Conservation (phyloP, 371 early-diverging fungal genomes). For the Mortierella sp. region DNA sequence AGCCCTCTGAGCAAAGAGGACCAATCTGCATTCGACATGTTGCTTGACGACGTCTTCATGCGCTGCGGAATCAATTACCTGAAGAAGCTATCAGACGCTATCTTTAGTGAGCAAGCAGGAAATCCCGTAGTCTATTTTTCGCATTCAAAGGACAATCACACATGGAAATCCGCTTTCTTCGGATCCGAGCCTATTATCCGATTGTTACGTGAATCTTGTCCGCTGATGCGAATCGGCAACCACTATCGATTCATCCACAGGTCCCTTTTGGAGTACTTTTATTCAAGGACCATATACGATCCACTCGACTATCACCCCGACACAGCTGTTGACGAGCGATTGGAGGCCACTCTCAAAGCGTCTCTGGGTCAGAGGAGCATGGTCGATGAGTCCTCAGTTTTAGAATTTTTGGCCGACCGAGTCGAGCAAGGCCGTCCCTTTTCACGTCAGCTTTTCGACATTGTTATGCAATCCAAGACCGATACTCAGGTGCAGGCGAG, state of each 20-base stretch:
- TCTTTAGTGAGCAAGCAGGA: constrained; percentile 1
- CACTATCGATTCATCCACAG: constrained; percentile 8
- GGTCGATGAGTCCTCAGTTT: not conserved
- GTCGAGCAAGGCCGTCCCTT: not conserved
- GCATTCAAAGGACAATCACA: not conserved
- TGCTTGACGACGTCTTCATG: not conserved
- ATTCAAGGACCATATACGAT: not conserved
- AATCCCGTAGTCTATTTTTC: not conserved
- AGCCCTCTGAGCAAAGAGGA: not conserved
- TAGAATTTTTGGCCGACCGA: not conserved
- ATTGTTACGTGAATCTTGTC: not conserved
- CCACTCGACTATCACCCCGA: not conserved
- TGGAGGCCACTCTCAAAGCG: not conserved
- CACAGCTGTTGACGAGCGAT: not conserved
- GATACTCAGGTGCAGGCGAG: not conserved
- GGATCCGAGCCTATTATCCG: not conserved
- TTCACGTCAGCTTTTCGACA: not conserved
- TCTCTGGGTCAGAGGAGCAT: not conserved
- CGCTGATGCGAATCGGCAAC: not conserved
- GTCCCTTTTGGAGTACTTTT: constrained; percentile 6
- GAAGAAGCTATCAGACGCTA: not conserved
- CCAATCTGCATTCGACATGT: not conserved
- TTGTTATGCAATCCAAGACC: not conserved
- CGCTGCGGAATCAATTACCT: not conserved
- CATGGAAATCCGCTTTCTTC: constrained; percentile 9